These are phyloP conservation scores for Camellia lanceoleosa DNA, from an alignment of 148 eudicot genomes.

Conservation along the genomic window DNA sequence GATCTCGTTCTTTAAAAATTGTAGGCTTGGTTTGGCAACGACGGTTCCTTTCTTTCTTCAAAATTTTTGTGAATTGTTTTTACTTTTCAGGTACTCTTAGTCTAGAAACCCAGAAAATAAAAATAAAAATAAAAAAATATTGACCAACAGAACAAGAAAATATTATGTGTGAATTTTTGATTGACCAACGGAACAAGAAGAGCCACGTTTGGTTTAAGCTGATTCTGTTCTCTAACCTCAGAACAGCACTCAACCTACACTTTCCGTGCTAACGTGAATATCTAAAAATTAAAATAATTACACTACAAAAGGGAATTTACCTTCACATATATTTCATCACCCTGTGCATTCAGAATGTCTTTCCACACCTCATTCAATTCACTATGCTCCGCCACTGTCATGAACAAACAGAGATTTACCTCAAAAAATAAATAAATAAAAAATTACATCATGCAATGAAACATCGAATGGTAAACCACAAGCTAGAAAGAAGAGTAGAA, in stretches of 20 bases:
- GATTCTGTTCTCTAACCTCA: not conserved
- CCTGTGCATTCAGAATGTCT: constrained; percentile 12
- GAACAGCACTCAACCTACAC: not conserved
- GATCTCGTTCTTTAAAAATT: too few relatives aligned
- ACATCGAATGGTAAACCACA: not conserved
- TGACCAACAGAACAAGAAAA: too few relatives aligned
- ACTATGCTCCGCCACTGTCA: constrained; percentile 5
- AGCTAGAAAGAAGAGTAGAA: not conserved
- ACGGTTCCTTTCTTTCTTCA: too few relatives aligned
- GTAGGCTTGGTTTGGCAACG: too few relatives aligned
- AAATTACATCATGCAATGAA: not conserved
- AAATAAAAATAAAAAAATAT: too few relatives aligned
- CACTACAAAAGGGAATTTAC: not conserved
- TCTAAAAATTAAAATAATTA: not conserved
- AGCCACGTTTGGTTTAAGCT: not conserved
- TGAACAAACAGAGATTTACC: not conserved
- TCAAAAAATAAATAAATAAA: not conserved
- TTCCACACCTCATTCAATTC: constrained; percentile 14
- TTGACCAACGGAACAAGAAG: not conserved
- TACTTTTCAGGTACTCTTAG: too few relatives aligned
- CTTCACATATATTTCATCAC: constrained; percentile 18
- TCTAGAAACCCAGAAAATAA: too few relatives aligned
- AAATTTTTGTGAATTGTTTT: too few relatives aligned
- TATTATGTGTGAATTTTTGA: not conserved
- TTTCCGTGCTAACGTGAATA: not conserved